Conservation (phyloP, 345 rosid genomes). For the Lenwebbia sp. region DNA sequence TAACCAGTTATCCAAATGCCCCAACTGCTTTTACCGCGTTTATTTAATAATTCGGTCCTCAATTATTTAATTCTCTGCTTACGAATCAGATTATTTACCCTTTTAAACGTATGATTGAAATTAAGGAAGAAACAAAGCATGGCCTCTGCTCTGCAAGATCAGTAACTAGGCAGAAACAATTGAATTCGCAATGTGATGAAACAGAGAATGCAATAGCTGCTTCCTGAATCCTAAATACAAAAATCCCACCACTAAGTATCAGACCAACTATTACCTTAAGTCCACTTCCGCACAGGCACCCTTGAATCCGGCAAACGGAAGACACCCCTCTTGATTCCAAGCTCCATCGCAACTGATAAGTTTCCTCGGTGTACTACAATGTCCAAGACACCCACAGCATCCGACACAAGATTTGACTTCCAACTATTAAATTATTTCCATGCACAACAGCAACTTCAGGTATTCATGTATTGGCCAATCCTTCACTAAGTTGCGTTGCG, state of each 20-base stretch:
- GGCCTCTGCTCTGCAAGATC: background rate
- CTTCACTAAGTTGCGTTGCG: background rate
- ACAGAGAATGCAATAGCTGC: background rate
- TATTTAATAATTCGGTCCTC: background rate
- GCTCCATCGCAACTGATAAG: background rate
- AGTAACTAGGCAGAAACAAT: background rate
- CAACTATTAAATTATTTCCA: background rate
- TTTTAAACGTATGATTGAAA: background rate
- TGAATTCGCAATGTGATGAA: background rate
- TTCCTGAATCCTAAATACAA: background rate
- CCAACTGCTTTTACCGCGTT: background rate
- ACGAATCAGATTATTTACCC: background rate
- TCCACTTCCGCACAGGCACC: background rate
- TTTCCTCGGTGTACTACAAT: background rate
- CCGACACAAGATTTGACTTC: background rate
- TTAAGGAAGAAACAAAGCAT: background rate
- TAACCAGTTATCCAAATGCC: background rate
- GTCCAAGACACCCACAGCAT: background rate
- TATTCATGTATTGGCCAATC: background rate
- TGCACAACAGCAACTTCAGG: background rate
- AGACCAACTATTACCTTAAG: background rate
- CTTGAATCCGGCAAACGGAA: background rate
- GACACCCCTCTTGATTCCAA: background rate
- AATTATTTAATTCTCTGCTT: background rate
- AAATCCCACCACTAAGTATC: background rate